Percentiles rank a stretch among this genome's conserved stretches.
phyloP scores from a whole-genome alignment of 2,329 filamentous ascomycete species.

The Aaosphaeria arxii region DNA sequence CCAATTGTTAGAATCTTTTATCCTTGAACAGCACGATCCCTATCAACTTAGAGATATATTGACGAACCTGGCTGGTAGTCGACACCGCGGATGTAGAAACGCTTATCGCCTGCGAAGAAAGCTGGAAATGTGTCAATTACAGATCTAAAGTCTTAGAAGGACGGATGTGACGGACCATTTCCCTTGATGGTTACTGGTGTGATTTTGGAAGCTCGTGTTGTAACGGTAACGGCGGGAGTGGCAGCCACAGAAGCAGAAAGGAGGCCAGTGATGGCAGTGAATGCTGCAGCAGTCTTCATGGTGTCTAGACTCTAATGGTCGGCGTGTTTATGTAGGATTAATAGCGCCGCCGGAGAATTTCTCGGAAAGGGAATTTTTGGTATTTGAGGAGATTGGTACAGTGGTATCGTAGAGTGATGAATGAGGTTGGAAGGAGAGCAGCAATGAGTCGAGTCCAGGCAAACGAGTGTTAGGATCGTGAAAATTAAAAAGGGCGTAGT shows the following conservation, averaged over 20 bases:
- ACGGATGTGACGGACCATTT: conserved; percentile 46
- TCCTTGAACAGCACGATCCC: conserved; percentile 7
- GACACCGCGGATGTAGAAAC: conserved; percentile 61
- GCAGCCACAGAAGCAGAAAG: conserved; percentile 48
- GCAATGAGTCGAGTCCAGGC: too few species aligned
- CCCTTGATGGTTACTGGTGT: conserved; percentile 61
- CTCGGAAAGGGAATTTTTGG: not conserved
- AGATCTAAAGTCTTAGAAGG: not conserved
- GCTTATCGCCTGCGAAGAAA: conserved; percentile 61
- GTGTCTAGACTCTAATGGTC: conserved; percentile 4
- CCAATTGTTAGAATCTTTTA: too few species aligned
- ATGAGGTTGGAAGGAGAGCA: too few species aligned
- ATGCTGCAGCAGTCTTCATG: conserved; percentile 54
- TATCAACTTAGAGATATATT: not conserved
- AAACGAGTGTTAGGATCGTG: not conserved
- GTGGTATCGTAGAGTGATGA: too few species aligned
- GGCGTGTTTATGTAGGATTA: not conserved
- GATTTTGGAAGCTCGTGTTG: conserved; percentile 42
- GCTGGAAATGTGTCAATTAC: conserved; percentile 35
- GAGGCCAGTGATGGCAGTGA: conserved; percentile 47
- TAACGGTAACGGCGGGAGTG: conserved; percentile 27
- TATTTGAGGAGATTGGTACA: too few species aligned
- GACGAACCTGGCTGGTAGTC: conserved; percentile 61
- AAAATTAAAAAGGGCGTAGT: not conserved
- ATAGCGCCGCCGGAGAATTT: too few species aligned